A percentile compares a stretch with the other conserved stretches of the same genome.
phyloP scores from a whole-genome alignment of 805 yeast species.

The Wickerhamomyces xylosicus region DNA sequence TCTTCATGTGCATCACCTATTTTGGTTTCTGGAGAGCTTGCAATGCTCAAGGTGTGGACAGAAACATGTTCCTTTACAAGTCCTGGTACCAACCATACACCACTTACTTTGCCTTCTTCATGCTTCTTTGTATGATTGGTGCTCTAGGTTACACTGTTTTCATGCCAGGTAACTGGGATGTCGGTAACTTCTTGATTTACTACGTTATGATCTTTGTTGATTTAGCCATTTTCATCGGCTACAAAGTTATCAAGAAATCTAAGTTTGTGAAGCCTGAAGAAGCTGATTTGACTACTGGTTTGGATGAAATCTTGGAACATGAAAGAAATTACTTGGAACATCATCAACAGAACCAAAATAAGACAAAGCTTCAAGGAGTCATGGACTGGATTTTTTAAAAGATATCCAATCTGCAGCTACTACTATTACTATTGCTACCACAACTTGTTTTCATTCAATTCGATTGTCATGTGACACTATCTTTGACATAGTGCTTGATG shows the following conservation, averaged over 20 bases:
- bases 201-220: constrained; percentile 64
- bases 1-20: constrained; percentile 47
- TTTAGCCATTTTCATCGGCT: constrained; percentile 32
- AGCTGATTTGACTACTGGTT: constrained; percentile 44
- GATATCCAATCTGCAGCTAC: too few relatives aligned
- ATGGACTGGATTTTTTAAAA: constrained; percentile 11
- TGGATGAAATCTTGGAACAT: constrained; percentile 48
- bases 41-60: constrained; percentile 36
- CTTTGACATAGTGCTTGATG: too few relatives aligned
- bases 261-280: constrained; percentile 33
- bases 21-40: constrained; percentile 55
- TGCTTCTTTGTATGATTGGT: constrained; percentile 40
- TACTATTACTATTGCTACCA: too few relatives aligned
- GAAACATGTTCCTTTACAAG: constrained; percentile 31
- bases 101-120: constrained; percentile 34
- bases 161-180: constrained; percentile 60
- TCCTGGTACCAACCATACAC: constrained; percentile 54
- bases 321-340: constrained; percentile 24
- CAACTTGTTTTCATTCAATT: too few relatives aligned
- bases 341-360: constrained; percentile 1
- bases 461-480: too few relatives aligned
- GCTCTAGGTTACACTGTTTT: constrained; percentile 64
- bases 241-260: constrained; percentile 40
- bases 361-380: constrained; percentile 1
- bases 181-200: constrained; percentile 51